Percentiles rank a stretch among this genome's conserved stretches.
phyloP scores from a whole-genome alignment of 1,284 basidiomycete species.

The Tilletia horrida region DNA sequence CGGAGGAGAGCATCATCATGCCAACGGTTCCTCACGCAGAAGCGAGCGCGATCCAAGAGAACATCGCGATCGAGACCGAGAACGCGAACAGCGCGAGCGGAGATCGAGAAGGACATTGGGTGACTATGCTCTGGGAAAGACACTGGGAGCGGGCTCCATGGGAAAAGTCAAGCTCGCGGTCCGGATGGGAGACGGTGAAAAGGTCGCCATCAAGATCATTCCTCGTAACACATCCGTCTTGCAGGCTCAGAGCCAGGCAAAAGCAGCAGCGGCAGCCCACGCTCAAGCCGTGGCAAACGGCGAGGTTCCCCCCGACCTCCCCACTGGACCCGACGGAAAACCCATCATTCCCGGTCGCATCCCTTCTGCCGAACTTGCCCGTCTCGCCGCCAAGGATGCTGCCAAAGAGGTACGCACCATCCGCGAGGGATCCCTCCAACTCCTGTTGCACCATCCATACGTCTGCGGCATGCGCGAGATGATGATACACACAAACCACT shows the following conservation, averaged over 20 bases:
- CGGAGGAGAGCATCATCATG: not conserved
- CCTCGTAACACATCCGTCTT: constrained; percentile 68
- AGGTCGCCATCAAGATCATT: constrained; percentile 98
- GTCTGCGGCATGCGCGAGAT: constrained; percentile 99
- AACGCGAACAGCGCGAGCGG: constrained; percentile 7
- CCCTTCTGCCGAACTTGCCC: constrained; percentile 6
- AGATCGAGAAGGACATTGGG: constrained; percentile 61
- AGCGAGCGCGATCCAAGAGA: not conserved
- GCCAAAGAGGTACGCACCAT: constrained; percentile 94
- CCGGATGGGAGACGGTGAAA: constrained; percentile 83
- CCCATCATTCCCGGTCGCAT: constrained; percentile 54
- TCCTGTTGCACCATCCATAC: constrained; percentile 95
- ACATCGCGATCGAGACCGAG: constrained; percentile 14
- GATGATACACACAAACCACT: constrained; percentile 65
- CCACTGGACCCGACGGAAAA: constrained; percentile 51
- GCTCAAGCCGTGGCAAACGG: constrained; percentile 49
- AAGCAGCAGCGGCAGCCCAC: constrained; percentile 56
- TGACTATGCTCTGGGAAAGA: constrained; percentile 94
- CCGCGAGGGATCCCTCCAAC: constrained; percentile 85
- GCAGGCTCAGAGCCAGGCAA: constrained; percentile 9
- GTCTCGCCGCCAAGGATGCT: constrained; percentile 67
- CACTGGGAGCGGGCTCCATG: constrained; percentile 95
- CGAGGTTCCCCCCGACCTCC: constrained; percentile 40
- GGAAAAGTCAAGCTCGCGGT: constrained; percentile 97
- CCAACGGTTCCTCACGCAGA: not conserved